Conservation (phyloP, 1,284 basidiomycete species). For the Cryptococcus sp. region DNA sequence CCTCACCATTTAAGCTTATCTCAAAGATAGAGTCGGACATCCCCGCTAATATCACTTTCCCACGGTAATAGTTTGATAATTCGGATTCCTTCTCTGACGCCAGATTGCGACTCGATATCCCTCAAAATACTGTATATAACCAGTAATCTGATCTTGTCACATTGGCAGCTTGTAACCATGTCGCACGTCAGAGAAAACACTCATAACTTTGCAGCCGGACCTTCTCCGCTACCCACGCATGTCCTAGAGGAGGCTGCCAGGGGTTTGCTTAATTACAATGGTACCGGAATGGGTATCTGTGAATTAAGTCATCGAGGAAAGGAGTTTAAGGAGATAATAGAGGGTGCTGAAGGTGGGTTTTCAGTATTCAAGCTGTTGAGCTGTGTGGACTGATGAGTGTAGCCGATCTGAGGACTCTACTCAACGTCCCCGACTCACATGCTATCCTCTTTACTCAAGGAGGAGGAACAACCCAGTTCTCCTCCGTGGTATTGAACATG, state of each 20-base stretch:
- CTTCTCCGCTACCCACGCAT: constrained; percentile 75
- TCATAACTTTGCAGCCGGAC: constrained; percentile 88
- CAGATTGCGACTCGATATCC: no score
- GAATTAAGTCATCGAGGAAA: constrained; percentile 90
- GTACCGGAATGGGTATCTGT: constrained; percentile 85
- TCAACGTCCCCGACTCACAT: constrained; percentile 77
- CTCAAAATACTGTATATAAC: no score
- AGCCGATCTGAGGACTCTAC: constrained; percentile 64
- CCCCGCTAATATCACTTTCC: no score
- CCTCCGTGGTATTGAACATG: constrained; percentile 60
- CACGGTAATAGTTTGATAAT: no score
- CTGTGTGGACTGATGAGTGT: background rate
- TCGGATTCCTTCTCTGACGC: no score
- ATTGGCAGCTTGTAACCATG: background rate
- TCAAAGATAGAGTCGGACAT: no score
- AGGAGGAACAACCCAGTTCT: constrained; percentile 84
- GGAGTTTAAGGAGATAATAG: constrained; percentile 71
- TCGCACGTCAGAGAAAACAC: constrained; percentile 48
- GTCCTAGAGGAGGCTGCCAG: constrained; percentile 73
- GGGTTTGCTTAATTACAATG: constrained; percentile 75
- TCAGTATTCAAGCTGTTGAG: background rate
- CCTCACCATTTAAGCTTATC: no score
- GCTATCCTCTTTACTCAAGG: constrained; percentile 86
- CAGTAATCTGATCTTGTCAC: no score
- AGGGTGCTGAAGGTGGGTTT: constrained; percentile 56